A percentile compares a stretch with the other conserved stretches of the same genome.
phyloP scores from a whole-genome alignment of 306 rosid genomes.

The Oxytropis ochrocephala region DNA sequence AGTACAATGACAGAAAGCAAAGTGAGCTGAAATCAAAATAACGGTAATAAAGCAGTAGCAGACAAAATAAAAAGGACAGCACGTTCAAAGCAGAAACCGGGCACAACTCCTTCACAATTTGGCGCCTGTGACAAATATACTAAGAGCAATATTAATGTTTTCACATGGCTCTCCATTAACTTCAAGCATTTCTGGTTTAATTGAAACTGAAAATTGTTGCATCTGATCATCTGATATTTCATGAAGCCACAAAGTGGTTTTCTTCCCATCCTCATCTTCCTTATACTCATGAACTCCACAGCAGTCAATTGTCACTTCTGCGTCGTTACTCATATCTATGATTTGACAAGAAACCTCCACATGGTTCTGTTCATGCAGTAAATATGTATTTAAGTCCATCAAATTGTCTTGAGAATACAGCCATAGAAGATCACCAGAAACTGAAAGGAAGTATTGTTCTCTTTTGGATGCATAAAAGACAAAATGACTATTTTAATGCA shows the following conservation, averaged over 20 bases:
- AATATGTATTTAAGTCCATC: constrained; percentile 25
- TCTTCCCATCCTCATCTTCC: constrained; percentile 11
- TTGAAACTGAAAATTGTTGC: not conserved
- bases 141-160: too few relatives aligned
- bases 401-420: constrained; percentile 14
- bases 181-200: not conserved
- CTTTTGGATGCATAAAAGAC: too few relatives aligned
- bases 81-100: too few relatives aligned
- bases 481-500: too few relatives aligned
- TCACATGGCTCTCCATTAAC: too few relatives aligned
- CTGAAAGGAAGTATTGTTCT: constrained; percentile 16
- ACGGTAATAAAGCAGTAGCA: too few relatives aligned
- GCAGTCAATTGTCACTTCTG: not conserved
- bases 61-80: too few relatives aligned
- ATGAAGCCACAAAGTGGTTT: not conserved
- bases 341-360: constrained; percentile 28
- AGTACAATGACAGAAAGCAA: too few relatives aligned
- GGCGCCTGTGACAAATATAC: too few relatives aligned
- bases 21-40: too few relatives aligned
- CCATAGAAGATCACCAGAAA: constrained; percentile 21
- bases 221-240: constrained; percentile 10
- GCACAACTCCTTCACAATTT: too few relatives aligned
- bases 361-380: constrained; percentile 15
- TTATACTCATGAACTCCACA: constrained; percentile 17
- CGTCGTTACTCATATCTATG: not conserved